Base-by-base conservation (phyloP, 306 rosid species). In the Herpetospermum pedunculosum region DNA sequence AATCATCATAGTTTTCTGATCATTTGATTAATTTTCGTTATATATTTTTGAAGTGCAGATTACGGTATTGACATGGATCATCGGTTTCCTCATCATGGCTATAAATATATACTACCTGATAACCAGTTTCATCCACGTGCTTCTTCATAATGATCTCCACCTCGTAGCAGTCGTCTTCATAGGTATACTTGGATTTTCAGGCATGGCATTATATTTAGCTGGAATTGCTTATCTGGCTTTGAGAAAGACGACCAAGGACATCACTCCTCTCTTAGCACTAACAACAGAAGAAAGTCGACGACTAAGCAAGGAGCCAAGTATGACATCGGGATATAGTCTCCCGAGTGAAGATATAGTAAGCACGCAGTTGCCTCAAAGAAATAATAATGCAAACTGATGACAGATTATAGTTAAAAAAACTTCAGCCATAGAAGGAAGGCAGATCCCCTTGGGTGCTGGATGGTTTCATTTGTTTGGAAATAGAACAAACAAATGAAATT, bases 291-390 rank as follows among this genome's bases (percentile, higher is more conserved):
- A 89, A 79, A 89, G 77, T 77, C 74, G 76, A 40, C 82, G 88
- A 81, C 80, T 67, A 77, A 63, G 28, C 77, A 79, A 76, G 29
- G 89, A 84, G 57, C 82, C 77, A 38, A 83, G 83, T 64, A 83
- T 72, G 77, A 82, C 71, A 4, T 58, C 96, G 14, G 73, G 85
- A 55, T 67, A 80, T 72, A 40, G 47, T 63, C 85, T 83, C 30
- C 90, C 85, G 25, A 87, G 95, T 73, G 97, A 91, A 83, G 96
- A 94, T 80, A 88, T 88, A 64, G 89, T 80, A 16, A 89, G 85
- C 89, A 89, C 88, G 99, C 99, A 94, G 62, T 86, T 94, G 73
- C 99, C 99, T 76, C 90, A 87, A 48, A 91, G 88, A 84, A 8
- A 3, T 59, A 86, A 82, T 12, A 77, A 70, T 41, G 92, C 87